Conservation (phyloP, 1,284 basidiomycete species). For the Athelia sp. region DNA sequence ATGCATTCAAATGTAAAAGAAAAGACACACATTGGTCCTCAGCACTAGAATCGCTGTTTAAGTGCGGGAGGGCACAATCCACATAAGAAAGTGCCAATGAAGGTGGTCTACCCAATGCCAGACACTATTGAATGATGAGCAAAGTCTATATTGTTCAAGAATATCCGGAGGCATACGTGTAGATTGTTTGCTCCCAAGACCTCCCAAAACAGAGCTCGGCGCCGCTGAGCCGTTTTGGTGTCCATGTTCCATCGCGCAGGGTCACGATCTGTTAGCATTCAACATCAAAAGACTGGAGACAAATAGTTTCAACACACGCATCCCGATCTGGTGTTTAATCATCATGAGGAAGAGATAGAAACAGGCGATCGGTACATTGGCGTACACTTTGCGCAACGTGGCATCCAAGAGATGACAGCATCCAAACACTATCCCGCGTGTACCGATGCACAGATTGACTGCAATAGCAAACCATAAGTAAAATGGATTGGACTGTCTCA, state of each 20-base stretch:
- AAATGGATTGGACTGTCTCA: conserved; percentile 55
- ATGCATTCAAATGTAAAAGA: conserved; percentile 3
- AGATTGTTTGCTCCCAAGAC: conserved; percentile 43
- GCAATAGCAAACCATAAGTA: conserved; percentile 50
- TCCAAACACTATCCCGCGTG: conserved; percentile 50
- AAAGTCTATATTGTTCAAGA: background rate
- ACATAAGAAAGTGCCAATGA: conserved; percentile 50
- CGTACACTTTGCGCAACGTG: conserved; percentile 57
- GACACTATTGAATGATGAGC: conserved; percentile 30
- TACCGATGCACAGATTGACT: conserved; percentile 46
- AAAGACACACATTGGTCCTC: conserved; percentile 13
- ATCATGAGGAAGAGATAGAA: conserved; percentile 18
- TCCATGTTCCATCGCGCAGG: conserved; percentile 53
- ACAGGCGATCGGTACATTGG: conserved; percentile 3
- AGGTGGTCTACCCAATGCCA: conserved; percentile 50
- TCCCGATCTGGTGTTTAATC: background rate
- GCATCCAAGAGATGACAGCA: conserved; percentile 40
- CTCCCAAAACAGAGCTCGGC: conserved; percentile 58
- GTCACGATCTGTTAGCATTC: conserved; percentile 44
- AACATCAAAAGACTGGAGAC: conserved; percentile 4
- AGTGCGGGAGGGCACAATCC: conserved; percentile 42
- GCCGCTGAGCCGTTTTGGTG: conserved; percentile 45
- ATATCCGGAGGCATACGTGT: conserved; percentile 28
- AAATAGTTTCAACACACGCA: background rate
- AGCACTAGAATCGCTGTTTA: conserved; percentile 43